These are phyloP conservation scores for Ilyonectria mors-panacis DNA, from an alignment of 2,329 filamentous ascomycete species.

Conservation along the genomic window DNA sequence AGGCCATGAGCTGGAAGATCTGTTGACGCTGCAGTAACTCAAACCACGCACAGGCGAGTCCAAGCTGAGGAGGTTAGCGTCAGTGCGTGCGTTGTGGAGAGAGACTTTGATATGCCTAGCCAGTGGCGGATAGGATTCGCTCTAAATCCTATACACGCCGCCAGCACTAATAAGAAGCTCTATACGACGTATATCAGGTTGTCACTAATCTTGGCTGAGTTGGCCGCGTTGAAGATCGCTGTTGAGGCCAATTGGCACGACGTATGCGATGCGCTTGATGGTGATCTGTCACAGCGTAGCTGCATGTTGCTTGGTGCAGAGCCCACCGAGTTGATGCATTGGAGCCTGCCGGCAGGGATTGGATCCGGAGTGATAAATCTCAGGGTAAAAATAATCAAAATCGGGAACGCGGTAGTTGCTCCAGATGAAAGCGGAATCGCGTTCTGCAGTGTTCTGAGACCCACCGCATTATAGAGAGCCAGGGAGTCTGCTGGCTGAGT, in stretches of 20 bases:
- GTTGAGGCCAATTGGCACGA: conserved; percentile 7
- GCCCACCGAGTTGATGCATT: conserved; percentile 1
- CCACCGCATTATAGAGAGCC: conserved; percentile 27
- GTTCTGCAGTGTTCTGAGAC: conserved; percentile 12
- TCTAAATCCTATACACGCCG: neutral
- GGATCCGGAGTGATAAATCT: conserved; percentile 11
- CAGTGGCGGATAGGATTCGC: neutral
- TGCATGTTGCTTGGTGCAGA: conserved; percentile 1
- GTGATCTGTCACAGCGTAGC: conserved; percentile 6
- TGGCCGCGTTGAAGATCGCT: neutral
- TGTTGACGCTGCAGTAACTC: conserved; percentile 16
- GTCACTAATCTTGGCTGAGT: neutral
- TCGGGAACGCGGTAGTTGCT: conserved; percentile 19
- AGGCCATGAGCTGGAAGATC: conserved; percentile 5
- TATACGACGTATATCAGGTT: neutral
- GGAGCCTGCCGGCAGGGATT: conserved; percentile 9
- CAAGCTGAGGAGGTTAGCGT: conserved; percentile 14
- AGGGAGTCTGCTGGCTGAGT: conserved; percentile 24
- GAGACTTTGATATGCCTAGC: conserved; percentile 9
- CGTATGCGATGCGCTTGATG: neutral
- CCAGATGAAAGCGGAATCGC: conserved; percentile 8
- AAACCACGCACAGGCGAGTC: conserved; percentile 15
- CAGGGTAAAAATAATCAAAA: neutral
- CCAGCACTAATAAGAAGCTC: neutral
- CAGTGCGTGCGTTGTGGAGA: conserved; percentile 12